Evolutionary conservation across 2,329 filamentous ascomycete species (phyloP), one percentile per base, ranked within the genome.

Genomic region (Penicillium olsonii): DNA sequence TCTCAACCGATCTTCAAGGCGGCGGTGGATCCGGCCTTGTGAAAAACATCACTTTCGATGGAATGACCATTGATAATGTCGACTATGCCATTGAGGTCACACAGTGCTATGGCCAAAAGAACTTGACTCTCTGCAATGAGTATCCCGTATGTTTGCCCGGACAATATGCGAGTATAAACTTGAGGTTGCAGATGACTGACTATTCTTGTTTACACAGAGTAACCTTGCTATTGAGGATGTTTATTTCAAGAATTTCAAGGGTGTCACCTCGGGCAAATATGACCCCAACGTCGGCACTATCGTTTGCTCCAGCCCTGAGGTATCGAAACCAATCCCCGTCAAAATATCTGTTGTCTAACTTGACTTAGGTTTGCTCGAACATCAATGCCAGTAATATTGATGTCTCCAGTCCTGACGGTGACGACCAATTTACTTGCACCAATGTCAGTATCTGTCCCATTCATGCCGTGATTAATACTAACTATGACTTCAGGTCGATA

Each of bases 31-130:
- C 68, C 5, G 84, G 85, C 20, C 72, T 74, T 33, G 85, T 88
- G 39, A 76, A 75, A 49, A 88, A 88, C 64, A 78, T 88, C 52
- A 87, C 84, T 1, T 88, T 85, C 64, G 80, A 87, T 49, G 76
- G 74, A 4, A 84, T 87, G 71, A 63, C 70, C 31, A 75, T 84
- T 52, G 68, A 76, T 29, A 85, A 87, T 52, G 84, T 86, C 53
- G 84, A 87, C 62, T 84, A 83, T 59, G 81, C 81, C 2, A 82
- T 87, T 55, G 80, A 84, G 52, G 73, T 85, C 40, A 82, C 82
- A n/a, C 83, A 86, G 63, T 86, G 83, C 71, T 84, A 85, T 52
- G 82, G 82, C 8, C 81, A 85, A 67, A 79, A 73, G 52, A 85
- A 86, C 60, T 61, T 80, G 42, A 84, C 82, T 2, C 73, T 84